phyloP scores from a whole-genome alignment of 2,329 filamentous ascomycete genomes.

The Exophiala oligosperma region DNA sequence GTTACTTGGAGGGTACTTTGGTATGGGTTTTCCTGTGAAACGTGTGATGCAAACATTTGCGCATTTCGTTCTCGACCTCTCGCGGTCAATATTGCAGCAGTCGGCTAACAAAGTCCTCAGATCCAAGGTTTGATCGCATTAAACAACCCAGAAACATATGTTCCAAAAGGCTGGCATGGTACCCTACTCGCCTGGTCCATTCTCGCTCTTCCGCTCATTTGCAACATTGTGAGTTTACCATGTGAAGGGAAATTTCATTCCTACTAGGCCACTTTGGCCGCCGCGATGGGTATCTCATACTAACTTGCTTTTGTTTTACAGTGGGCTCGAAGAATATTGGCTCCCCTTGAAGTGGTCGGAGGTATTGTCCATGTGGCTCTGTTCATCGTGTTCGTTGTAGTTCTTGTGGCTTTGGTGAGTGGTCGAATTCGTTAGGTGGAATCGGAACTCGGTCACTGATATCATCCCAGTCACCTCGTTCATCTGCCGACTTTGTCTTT shows the following conservation, averaged over 20 bases:
- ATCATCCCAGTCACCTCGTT: slow-evolving; percentile 28
- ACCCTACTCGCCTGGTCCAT: slow-evolving; percentile 45
- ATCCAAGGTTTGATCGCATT: slow-evolving; percentile 41
- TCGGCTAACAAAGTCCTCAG: slow-evolving; percentile 21
- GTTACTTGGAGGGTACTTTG: slow-evolving; percentile 5
- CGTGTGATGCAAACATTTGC: too few species aligned
- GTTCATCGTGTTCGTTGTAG: slow-evolving; percentile 39
- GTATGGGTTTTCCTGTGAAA: too few species aligned
- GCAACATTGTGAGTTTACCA: slow-evolving; percentile 31
- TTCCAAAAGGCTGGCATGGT: slow-evolving; percentile 48
- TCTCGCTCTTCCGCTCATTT: slow-evolving; percentile 35
- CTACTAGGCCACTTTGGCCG: too few species aligned
- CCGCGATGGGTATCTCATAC: too few species aligned
- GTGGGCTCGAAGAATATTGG: slow-evolving; percentile 33
- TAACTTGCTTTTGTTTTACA: too few species aligned
- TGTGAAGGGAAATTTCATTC: too few species aligned
- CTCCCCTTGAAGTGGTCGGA: slow-evolving; percentile 31
- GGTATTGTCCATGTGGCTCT: slow-evolving; percentile 35
- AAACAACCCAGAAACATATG: slow-evolving; percentile 38
- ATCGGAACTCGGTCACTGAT: too few species aligned
- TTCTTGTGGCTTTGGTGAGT: slow-evolving; percentile 33
- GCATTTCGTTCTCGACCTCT: background rate
- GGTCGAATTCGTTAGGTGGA: background rate
- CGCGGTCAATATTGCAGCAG: slow-evolving; percentile 33
- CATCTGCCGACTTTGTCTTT: slow-evolving; percentile 44